phyloP scores from a whole-genome alignment of 2,329 filamentous ascomycete genomes.

The Fusarium domesticum region DNA sequence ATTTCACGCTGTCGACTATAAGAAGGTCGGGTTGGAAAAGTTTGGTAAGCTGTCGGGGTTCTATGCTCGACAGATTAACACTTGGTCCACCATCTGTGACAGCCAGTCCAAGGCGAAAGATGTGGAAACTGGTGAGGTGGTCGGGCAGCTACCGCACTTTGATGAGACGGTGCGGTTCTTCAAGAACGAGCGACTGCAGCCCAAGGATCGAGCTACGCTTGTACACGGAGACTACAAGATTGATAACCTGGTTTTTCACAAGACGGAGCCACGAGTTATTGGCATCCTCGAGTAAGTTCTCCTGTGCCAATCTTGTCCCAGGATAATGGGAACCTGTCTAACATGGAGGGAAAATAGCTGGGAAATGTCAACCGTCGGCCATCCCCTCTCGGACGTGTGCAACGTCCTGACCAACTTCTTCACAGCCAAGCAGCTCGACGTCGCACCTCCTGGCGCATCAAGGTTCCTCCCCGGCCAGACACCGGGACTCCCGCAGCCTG shows the following conservation, averaged over 20 bases:
- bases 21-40: constrained; percentile 61
- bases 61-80: constrained; percentile 81
- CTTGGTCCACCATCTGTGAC: constrained; percentile 73
- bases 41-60: constrained; percentile 77
- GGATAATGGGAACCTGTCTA: not conserved
- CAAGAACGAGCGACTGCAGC: constrained; percentile 63
- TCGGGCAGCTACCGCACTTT: constrained; percentile 82
- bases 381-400: constrained; percentile 85
- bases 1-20: constrained; percentile 72
- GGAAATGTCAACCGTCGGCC: constrained; percentile 98
- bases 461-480: constrained; percentile 62
- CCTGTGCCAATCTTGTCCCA: not conserved
- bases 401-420: constrained; percentile 61
- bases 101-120: constrained; percentile 75
- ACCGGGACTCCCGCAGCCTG: constrained; percentile 56
- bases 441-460: constrained; percentile 30
- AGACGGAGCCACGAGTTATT: constrained; percentile 81
- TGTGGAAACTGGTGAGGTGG: constrained; percentile 69
- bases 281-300: constrained; percentile 76
- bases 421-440: constrained; percentile 30
- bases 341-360: constrained; percentile 50
- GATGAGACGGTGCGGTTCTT: constrained; percentile 79
- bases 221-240: constrained; percentile 98
- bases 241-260: constrained; percentile 86
- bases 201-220: constrained; percentile 71